phyloP scores from a whole-genome alignment of 345 rosid species.

The Erysimum cheiranthoides region DNA sequence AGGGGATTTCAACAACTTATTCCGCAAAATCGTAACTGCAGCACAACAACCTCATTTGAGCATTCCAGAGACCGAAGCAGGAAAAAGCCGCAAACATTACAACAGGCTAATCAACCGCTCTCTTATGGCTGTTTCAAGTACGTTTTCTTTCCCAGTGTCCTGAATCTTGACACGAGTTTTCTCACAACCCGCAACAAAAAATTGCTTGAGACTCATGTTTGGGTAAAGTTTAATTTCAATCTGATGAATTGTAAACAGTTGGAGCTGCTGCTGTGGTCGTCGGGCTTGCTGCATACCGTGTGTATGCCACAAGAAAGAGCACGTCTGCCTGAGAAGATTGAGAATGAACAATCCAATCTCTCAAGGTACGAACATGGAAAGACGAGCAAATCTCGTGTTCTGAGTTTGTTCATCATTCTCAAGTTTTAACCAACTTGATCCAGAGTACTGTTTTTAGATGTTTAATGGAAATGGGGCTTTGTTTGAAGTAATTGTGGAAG shows the following conservation, averaged over 20 bases:
- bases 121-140: constrained; percentile 95
- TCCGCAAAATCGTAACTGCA: constrained; percentile 78
- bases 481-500: constrained; percentile 32
- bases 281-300: constrained; percentile 93
- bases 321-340: constrained; percentile 57
- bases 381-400: constrained; percentile 32
- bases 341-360: constrained; percentile 17
- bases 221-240: background rate
- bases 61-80: constrained; percentile 99
- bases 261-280: constrained; percentile 93
- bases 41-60: constrained; percentile 95
- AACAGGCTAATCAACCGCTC: constrained; percentile 88
- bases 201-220: background rate
- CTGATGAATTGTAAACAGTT: constrained; percentile 54
- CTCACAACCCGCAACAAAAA: background rate
- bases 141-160: constrained; percentile 22
- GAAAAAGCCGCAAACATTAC: constrained; percentile 91
- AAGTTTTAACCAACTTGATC: constrained; percentile 17
- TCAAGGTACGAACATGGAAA: background rate
- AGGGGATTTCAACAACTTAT: constrained; percentile 81
- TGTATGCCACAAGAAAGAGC: constrained; percentile 80
- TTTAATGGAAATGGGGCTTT: constrained; percentile 34
- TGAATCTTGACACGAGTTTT: constrained; percentile 6
- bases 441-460: constrained; percentile 30
- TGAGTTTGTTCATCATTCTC: constrained; percentile 27